Percentiles rank a stretch among this genome's conserved stretches.
phyloP scores from a whole-genome alignment of 106 monocot species.

The Acanthochlamys bracteata region DNA sequence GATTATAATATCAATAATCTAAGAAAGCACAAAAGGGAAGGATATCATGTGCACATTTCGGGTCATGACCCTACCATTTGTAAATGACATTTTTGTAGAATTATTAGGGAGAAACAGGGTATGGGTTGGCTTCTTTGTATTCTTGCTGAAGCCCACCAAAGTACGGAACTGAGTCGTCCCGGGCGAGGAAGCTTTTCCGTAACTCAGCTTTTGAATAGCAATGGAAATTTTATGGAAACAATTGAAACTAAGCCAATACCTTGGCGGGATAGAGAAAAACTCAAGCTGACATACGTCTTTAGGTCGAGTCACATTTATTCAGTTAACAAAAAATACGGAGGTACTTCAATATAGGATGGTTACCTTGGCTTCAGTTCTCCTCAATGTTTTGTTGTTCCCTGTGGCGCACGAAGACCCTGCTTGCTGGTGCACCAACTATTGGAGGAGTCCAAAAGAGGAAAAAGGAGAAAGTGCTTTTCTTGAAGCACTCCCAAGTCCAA shows the following conservation, averaged over 20 bases:
- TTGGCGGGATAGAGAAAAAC: too few relatives aligned
- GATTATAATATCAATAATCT: not conserved
- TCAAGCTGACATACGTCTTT: not conserved
- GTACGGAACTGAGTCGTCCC: not conserved
- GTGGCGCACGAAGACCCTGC: not conserved
- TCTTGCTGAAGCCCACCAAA: not conserved
- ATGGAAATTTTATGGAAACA: too few relatives aligned
- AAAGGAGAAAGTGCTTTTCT: too few relatives aligned
- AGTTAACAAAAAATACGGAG: not conserved
- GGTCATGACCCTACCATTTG: not conserved
- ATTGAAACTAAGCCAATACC: too few relatives aligned
- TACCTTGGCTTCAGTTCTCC: conserved; percentile 3
- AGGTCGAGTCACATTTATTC: conserved; percentile 1
- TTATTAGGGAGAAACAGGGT: conserved; percentile 1
- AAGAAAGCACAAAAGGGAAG: not conserved
- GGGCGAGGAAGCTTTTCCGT: too few relatives aligned
- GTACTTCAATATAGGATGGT: conserved; percentile 1
- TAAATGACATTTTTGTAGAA: not conserved
- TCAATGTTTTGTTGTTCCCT: conserved; percentile 1
- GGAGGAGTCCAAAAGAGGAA: not conserved
- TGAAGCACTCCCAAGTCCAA: too few relatives aligned
- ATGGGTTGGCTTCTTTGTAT: not conserved
- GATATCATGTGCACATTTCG: not conserved
- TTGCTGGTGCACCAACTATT: not conserved
- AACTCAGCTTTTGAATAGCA: too few relatives aligned